These are phyloP conservation scores for Phaffia australis DNA, from an alignment of 768 basidiomycete genomes.

Conservation along the genomic window DNA sequence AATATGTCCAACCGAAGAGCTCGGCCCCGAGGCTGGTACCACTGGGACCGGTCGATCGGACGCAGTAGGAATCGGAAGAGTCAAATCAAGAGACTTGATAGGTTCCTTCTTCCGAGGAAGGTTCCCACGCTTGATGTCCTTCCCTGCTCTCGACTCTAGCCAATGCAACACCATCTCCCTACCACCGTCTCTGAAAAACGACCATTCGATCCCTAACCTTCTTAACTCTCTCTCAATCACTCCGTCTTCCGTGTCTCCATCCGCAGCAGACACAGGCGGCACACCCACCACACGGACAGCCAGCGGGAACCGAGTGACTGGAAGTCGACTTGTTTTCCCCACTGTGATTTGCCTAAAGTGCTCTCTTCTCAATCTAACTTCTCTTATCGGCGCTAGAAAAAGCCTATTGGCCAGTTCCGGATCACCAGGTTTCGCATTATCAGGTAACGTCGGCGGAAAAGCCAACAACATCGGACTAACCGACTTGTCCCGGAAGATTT, in stretches of 20 bases:
- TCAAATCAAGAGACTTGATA: background rate
- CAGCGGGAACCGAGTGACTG: background rate
- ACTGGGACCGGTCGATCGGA: background rate
- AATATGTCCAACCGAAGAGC: background rate
- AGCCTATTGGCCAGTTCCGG: conserved; percentile 2
- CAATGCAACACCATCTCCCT: conserved; percentile 5
- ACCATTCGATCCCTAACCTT: conserved; percentile 9
- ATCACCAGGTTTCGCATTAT: conserved; percentile 3
- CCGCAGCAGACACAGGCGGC: background rate
- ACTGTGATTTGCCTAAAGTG: background rate
- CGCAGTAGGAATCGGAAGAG: background rate
- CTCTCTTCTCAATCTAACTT: conserved; percentile 6
- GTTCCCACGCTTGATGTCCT: background rate
- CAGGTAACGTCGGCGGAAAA: conserved; percentile 3
- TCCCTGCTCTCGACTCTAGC: conserved; percentile 8
- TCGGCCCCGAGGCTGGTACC: background rate
- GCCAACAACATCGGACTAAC: conserved; percentile 4
- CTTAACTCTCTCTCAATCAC: background rate
- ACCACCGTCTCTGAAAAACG: background rate
- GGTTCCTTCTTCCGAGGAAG: background rate
- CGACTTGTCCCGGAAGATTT: background rate
- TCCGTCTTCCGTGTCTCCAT: background rate
- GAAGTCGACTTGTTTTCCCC: background rate
- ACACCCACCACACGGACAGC: conserved; percentile 8
- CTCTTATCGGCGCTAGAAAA: conserved; percentile 6